These are phyloP conservation scores for Synchytrium microbalum DNA, from an alignment of 371 early-diverging fungal genomes.

Conservation along the genomic window DNA sequence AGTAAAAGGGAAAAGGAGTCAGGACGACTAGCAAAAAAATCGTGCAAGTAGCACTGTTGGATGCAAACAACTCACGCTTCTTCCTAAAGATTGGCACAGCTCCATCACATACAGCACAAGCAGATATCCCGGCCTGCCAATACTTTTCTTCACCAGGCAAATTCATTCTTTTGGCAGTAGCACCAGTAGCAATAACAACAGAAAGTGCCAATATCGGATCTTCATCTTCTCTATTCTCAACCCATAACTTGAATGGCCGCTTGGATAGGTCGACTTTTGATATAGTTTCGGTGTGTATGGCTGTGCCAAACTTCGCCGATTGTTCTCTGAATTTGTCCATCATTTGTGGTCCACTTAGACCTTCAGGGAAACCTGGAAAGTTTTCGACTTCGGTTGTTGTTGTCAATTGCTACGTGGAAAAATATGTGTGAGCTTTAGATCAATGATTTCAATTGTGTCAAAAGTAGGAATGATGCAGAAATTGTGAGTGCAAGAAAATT, in stretches of 20 bases:
- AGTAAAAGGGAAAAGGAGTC: background rate
- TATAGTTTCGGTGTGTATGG: conserved; percentile 84
- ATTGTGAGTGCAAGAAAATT: background rate
- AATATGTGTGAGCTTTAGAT: no score
- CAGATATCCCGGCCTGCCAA: conserved; percentile 97
- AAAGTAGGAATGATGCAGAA: no score
- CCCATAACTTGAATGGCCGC: conserved; percentile 83
- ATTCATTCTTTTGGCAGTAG: conserved; percentile 84
- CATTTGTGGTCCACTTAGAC: conserved; percentile 5
- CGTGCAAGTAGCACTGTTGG: no score
- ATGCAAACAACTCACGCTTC: no score
- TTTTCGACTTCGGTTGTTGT: conserved; percentile 46
- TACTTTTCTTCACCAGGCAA: conserved; percentile 67
- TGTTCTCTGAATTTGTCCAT: conserved; percentile 40
- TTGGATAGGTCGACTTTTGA: conserved; percentile 68
- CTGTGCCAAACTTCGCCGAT: conserved; percentile 72
- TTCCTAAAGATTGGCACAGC: conserved; percentile 94
- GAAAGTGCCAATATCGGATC: conserved; percentile 61
- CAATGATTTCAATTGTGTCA: no score
- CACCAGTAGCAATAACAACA: conserved; percentile 96
- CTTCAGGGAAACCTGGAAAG: conserved; percentile 44
- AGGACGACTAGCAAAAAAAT: background rate
- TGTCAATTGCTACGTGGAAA: conserved; percentile 36
- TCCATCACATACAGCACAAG: conserved; percentile 99
- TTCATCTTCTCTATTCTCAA: conserved; percentile 66